phyloP scores from a whole-genome alignment of 495 filamentous ascomycete genomes.

The Thermothielavioides terrestris region DNA sequence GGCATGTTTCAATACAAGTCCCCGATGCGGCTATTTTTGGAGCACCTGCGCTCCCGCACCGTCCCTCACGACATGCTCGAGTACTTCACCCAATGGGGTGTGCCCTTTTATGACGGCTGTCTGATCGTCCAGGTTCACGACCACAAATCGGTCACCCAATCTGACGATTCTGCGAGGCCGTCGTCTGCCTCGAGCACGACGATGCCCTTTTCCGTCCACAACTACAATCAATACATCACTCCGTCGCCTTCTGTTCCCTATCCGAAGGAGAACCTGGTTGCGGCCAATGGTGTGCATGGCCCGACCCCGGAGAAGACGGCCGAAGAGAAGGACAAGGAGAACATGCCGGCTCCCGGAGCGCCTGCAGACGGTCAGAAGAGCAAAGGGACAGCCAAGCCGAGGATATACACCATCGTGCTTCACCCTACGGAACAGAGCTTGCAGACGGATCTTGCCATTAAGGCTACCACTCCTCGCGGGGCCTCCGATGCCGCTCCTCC shows the following conservation, averaged over 20 bases:
- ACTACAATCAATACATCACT: constrained; percentile 77
- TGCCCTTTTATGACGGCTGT: constrained; percentile 91
- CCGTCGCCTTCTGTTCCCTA: constrained; percentile 81
- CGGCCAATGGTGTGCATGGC: constrained; percentile 18
- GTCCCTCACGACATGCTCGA: constrained; percentile 47
- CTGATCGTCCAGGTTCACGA: constrained; percentile 89
- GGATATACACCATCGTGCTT: constrained; percentile 69
- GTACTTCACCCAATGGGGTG: constrained; percentile 52
- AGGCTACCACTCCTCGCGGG: constrained; percentile 58
- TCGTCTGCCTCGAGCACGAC: constrained; percentile 49
- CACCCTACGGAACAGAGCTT: constrained; percentile 71
- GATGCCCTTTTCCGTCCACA: constrained; percentile 77
- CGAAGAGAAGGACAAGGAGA: constrained; percentile 37
- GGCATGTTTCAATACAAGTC: constrained; percentile 85
- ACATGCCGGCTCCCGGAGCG: constrained; percentile 42
- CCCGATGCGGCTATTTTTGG: constrained; percentile 75
- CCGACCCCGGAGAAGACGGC: constrained; percentile 22
- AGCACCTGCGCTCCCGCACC: constrained; percentile 50
- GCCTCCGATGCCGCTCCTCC: constrained; percentile 46
- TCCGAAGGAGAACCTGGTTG: constrained; percentile 51
- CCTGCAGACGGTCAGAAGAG: constrained; percentile 42
- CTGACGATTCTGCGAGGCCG: constrained; percentile 48
- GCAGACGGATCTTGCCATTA: constrained; percentile 63
- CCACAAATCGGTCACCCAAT: constrained; percentile 58
- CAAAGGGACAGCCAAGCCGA: constrained; percentile 45